phyloP scores from a whole-genome alignment of 805 yeast genomes.

The Komagataella populi region DNA sequence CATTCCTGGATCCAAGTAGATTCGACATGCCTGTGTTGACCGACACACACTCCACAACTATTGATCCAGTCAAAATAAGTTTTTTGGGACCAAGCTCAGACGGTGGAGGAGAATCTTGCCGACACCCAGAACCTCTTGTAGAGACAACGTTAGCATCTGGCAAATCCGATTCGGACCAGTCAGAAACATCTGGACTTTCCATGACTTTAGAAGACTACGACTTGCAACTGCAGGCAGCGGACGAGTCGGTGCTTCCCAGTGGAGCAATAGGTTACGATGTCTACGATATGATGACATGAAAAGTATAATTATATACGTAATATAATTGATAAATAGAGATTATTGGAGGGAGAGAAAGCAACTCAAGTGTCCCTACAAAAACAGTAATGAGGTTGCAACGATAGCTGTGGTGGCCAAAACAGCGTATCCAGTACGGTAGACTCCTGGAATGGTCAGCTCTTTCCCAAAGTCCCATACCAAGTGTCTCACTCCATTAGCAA shows the following conservation, averaged over 20 bases:
- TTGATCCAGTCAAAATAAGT: constrained; percentile 18
- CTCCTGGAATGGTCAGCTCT: constrained; percentile 73
- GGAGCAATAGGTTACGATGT: neutral
- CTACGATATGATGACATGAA: neutral
- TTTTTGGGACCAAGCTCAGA: constrained; percentile 4
- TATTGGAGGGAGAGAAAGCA: neutral
- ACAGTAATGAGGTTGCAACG: constrained; percentile 44
- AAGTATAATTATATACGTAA: neutral
- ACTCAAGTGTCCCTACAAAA: constrained; percentile 14
- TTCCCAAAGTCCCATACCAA: constrained; percentile 84
- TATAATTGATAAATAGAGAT: neutral
- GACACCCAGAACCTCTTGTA: neutral
- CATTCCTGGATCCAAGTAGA: neutral
- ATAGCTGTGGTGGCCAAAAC: constrained; percentile 55
- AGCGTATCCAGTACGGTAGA: constrained; percentile 81
- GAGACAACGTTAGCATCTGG: neutral
- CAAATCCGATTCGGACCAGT: neutral
- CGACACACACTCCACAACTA: constrained; percentile 2
- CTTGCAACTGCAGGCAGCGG: neutral
- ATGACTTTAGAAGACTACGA: neutral
- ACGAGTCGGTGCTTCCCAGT: neutral
- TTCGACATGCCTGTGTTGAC: neutral
- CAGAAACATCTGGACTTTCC: neutral
- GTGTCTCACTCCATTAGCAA: constrained; percentile 83
- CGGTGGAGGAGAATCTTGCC: neutral